Percentiles rank a stretch among this genome's conserved stretches.
phyloP scores from a whole-genome alignment of 83 land plant genomes.

The Diphasiastrum complanatum region DNA sequence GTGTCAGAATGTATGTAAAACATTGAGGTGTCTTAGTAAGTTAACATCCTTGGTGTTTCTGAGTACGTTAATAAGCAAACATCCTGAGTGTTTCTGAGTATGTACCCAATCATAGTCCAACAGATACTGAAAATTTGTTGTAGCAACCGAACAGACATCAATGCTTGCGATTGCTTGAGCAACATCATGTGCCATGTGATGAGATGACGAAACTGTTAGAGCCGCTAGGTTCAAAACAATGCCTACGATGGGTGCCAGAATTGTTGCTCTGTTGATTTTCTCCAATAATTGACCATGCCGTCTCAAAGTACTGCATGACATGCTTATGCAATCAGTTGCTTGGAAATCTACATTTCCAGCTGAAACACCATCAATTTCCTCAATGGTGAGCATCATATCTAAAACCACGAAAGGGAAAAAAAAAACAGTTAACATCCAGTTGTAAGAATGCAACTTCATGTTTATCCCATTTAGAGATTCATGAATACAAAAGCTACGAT shows the following conservation, averaged over 20 bases:
- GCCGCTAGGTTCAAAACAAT: conserved; percentile 66
- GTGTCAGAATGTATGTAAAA: not conserved
- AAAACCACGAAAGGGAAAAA: too few species aligned
- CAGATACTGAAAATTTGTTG: conserved; percentile 64
- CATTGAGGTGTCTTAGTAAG: too few species aligned
- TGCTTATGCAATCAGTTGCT: not conserved
- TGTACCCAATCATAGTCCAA: conserved; percentile 81
- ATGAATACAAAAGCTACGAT: conserved; percentile 1
- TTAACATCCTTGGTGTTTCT: too few species aligned
- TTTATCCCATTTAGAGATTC: too few species aligned
- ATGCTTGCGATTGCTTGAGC: conserved; percentile 60
- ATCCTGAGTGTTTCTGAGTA: conserved; percentile 2
- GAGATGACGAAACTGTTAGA: conserved; percentile 27
- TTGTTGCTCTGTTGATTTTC: conserved; percentile 76
- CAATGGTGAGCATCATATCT: too few species aligned
- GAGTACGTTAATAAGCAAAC: not conserved
- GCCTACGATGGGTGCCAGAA: conserved; percentile 82
- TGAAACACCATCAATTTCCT: too few species aligned
- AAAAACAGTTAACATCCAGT: too few species aligned
- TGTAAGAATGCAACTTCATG: too few species aligned
- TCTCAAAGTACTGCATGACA: conserved; percentile 49
- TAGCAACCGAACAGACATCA: conserved; percentile 59
- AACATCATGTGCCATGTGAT: conserved; percentile 49
- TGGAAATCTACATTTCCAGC: too few species aligned
- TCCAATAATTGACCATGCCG: conserved; percentile 65